phyloP scores from a whole-genome alignment of 2,329 filamentous ascomycete species.

The Nigrospora osmanthi region DNA sequence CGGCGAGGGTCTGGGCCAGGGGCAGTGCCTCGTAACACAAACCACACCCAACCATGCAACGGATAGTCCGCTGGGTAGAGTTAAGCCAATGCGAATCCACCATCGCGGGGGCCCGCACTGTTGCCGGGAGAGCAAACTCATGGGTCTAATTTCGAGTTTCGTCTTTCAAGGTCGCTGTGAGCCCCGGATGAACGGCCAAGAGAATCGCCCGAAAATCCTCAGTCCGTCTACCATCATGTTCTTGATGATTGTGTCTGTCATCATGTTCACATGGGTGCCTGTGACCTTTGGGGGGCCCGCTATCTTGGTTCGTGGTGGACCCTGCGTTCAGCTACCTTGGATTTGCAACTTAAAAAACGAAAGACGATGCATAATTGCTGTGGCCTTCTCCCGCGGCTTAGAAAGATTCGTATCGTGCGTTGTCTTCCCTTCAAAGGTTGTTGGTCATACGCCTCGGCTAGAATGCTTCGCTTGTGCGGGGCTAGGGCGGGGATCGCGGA shows the following conservation, averaged over 20 bases:
- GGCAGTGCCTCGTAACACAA: constrained; percentile 10
- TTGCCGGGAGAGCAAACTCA: constrained; percentile 6
- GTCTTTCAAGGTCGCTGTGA: constrained; percentile 23
- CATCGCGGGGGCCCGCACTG: background rate
- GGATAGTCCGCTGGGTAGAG: constrained; percentile 8
- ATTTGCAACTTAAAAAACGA: background rate
- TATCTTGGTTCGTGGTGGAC: background rate
- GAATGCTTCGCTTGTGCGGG: background rate
- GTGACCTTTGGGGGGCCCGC: constrained; percentile 5
- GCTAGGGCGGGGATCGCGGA: background rate
- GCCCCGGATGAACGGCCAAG: constrained; percentile 16
- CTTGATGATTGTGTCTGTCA: constrained; percentile 36
- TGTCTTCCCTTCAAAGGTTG: background rate
- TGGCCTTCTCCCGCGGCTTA: background rate
- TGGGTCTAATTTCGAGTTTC: constrained; percentile 19
- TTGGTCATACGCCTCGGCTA: background rate
- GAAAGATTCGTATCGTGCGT: background rate
- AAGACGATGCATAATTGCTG: too few relatives aligned
- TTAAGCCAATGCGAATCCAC: background rate
- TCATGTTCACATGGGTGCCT: constrained; percentile 36
- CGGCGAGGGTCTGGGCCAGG: constrained; percentile 6
- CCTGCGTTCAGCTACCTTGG: background rate
- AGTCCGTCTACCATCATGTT: constrained; percentile 30
- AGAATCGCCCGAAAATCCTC: constrained; percentile 26
- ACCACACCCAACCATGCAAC: constrained; percentile 18